Evolutionary conservation across 1,139 yeast species (phyloP), one percentile per base, ranked within the genome.

Genomic region (Pichia sp.): DNA sequence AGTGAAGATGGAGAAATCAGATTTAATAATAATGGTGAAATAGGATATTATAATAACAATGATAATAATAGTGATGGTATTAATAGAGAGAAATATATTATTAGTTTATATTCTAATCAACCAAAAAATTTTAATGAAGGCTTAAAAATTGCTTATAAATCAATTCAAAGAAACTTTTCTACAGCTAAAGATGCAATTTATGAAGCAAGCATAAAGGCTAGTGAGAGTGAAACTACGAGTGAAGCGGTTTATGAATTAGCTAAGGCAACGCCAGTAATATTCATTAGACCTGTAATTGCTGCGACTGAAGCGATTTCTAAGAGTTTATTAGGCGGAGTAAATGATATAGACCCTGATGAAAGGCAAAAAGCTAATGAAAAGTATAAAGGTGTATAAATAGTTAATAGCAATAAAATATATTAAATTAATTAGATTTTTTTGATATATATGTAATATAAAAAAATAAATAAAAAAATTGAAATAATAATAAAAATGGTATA

Each of bases 221-320:
- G 77, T 32, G 80, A 75, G 10, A 73, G 79, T 36, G 83, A 78
- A 1, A 78, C 76, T 45, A 76, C 87, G 2, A 83, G 77, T 50
- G 84, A 79, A 6, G 86, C 89, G 1, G 74, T 84, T 2, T 67
- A 69, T 24, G 79, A 86, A 0, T 70, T 87, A n/a, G 80, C 85
- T 28, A 77, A 76, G 53, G 87, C 84, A 1, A 79, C 95, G 1
- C 97, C 97, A 0, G 76, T 87, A 24, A 81, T 89, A 8, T 64
- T 90, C 20, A 73, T 90, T 3, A 66, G 97, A 40, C 97, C 97
- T 2, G 74, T 87, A 57, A 89, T 90, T 53, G 97, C 97, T 2
- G 89, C 96, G 0, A 86, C 97, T 0, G 97, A 89, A 60, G 95
- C 95, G 0, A 71, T 90, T 4, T 83, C 92, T 23, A 85, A 80